phyloP scores from a whole-genome alignment of 192 early-diverging fungal genomes.

The Oehlia diaphana region DNA sequence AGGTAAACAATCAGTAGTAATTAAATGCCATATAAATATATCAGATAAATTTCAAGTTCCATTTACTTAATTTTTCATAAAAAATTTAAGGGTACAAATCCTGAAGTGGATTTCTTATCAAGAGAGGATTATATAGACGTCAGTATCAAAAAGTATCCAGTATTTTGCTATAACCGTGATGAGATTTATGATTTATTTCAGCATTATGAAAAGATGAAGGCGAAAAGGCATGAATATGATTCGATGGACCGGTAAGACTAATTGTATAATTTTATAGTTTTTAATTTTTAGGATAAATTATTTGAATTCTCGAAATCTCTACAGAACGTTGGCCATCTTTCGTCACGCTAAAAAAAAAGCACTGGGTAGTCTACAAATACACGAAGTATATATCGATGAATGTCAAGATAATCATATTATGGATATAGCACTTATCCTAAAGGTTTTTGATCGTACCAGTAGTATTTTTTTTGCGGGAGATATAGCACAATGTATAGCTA shows the following conservation, averaged over 20 bases:
- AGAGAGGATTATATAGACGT: neutral
- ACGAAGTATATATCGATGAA: constrained; percentile 29
- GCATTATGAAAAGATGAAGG: constrained; percentile 17
- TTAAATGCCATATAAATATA: too few species aligned
- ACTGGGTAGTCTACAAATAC: constrained; percentile 5
- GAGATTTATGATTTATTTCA: constrained; percentile 24
- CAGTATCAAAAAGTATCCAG: constrained; percentile 16
- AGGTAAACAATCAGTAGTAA: neutral
- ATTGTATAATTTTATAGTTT: neutral
- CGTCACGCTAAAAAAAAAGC: constrained; percentile 4
- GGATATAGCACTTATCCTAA: constrained; percentile 15
- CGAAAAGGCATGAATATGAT: neutral
- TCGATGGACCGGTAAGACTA: constrained; percentile 11
- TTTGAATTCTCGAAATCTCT: neutral
- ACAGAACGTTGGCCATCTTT: constrained; percentile 16
- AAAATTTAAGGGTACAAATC: constrained; percentile 14
- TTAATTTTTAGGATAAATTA: neutral
- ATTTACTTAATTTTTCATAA: neutral
- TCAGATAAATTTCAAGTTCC: too few species aligned
- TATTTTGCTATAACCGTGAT: constrained; percentile 2
- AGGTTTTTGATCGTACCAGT: neutral
- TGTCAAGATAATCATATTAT: constrained; percentile 24
- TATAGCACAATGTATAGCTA: constrained; percentile 24
- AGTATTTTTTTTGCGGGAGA: constrained; percentile 21
- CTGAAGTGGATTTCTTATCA: neutral